A percentile compares a stretch with the other conserved stretches of the same genome.
Conservation (phyloP, 176 grass and related monocot species). For the Melocanna baccifera region DNA sequence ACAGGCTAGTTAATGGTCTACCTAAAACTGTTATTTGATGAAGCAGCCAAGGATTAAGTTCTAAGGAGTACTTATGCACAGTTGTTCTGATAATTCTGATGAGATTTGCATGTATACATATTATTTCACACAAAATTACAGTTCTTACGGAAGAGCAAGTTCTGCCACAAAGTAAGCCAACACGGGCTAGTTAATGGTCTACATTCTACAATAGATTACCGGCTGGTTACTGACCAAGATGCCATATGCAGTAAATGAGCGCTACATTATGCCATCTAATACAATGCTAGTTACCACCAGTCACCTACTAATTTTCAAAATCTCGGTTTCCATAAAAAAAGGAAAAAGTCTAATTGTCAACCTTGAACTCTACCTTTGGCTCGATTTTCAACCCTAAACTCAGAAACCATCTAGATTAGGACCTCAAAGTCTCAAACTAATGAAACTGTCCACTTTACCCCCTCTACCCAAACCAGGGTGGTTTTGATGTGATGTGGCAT, state of each 20-base stretch:
- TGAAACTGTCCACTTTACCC: too few relatives aligned
- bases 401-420: too few relatives aligned
- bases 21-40: not conserved
- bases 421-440: too few relatives aligned
- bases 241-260: not conserved
- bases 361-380: too few relatives aligned
- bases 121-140: not conserved
- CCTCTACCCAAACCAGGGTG: too few relatives aligned
- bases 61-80: not conserved
- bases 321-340: not conserved
- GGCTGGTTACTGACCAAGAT: not conserved
- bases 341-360: too few relatives aligned
- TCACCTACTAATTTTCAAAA: not conserved
- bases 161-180: not conserved
- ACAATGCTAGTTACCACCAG: not conserved
- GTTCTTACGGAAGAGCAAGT: not conserved
- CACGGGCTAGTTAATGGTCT: not conserved
- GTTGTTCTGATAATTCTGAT: not conserved
- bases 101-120: not conserved
- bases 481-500: too few relatives aligned
- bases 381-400: too few relatives aligned
- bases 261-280: not conserved
- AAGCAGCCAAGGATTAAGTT: not conserved
- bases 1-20: not conserved
- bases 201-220: not conserved